phyloP scores from a whole-genome alignment of 2,329 filamentous ascomycete genomes.

The Myriosclerotinia scirpicola region DNA sequence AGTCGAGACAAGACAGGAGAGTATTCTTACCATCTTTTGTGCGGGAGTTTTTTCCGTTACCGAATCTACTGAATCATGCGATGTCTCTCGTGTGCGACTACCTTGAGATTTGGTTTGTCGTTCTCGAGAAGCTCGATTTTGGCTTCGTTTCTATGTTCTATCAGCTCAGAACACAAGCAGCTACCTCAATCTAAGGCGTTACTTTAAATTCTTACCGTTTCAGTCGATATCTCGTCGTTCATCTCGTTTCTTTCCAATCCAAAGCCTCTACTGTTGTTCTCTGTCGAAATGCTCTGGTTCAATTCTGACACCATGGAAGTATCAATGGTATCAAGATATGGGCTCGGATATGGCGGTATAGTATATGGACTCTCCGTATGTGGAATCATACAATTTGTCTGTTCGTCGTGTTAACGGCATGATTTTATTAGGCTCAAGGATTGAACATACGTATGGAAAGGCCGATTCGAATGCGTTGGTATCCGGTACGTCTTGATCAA shows the following conservation, averaged over 20 bases:
- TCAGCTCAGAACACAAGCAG: not conserved
- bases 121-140: slow-evolving; percentile 13
- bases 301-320: slow-evolving; percentile 9
- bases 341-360: slow-evolving; percentile 19
- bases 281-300: slow-evolving; percentile 15
- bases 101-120: slow-evolving; percentile 16
- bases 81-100: slow-evolving; percentile 23
- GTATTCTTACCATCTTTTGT: slow-evolving; percentile 22
- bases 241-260: slow-evolving; percentile 17
- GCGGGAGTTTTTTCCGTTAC: slow-evolving; percentile 21
- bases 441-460: slow-evolving; percentile 21
- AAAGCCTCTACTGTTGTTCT: not conserved
- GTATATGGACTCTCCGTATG: slow-evolving; percentile 11
- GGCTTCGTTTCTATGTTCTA: slow-evolving; percentile 13
- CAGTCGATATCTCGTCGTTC: not conserved
- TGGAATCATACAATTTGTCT: slow-evolving; percentile 11
- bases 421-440: not conserved
- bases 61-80: slow-evolving; percentile 24
- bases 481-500: slow-evolving; percentile 12
- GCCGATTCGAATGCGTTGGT: slow-evolving; percentile 12
- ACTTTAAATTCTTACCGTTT: not conserved
- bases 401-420: slow-evolving; percentile 1
- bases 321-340: slow-evolving; percentile 18
- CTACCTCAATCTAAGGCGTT: not conserved
- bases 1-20: not conserved